Evolutionary conservation across 306 rosid species (phyloP).

Genomic region (Acacia melanoxylon): DNA sequence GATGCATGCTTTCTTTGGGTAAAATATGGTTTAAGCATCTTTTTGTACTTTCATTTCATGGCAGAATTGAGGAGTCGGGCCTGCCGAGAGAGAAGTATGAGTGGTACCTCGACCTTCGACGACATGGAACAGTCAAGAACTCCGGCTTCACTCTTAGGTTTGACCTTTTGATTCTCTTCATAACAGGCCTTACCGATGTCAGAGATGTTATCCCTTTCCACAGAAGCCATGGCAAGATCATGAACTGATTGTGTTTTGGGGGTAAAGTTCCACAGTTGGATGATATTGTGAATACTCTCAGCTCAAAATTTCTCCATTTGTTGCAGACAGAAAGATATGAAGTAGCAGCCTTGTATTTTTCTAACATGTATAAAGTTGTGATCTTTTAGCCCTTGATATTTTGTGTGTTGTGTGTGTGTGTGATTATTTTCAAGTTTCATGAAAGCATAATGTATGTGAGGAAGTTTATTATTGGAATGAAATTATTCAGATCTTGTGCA

Average conservation of each 20-base stretch:
- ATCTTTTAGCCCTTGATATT: neutral
- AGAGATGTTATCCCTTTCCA: slow-evolving; percentile 91
- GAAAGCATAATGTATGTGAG: slow-evolving; percentile 26
- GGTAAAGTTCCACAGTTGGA: slow-evolving; percentile 5
- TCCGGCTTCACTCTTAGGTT: slow-evolving; percentile 82
- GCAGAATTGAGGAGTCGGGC: slow-evolving; percentile 64
- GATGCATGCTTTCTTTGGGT: neutral
- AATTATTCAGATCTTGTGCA: slow-evolving; percentile 22
- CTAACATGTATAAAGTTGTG: neutral
- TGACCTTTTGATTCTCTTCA: slow-evolving; percentile 66
- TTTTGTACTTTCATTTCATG: slow-evolving; percentile 15
- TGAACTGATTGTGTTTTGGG: slow-evolving; percentile 39
- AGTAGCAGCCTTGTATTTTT: neutral
- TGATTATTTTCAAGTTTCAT: neutral
- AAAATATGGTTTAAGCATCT: neutral
- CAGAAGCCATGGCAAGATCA: slow-evolving; percentile 57
- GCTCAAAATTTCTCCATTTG: neutral
- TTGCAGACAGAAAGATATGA: neutral
- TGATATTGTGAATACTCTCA: neutral
- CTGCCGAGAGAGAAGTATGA: slow-evolving; percentile 76
- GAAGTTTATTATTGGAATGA: slow-evolving; percentile 27
- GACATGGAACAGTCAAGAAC: slow-evolving; percentile 78
- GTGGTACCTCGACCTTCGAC: slow-evolving; percentile 89
- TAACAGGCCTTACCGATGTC: slow-evolving; percentile 76
- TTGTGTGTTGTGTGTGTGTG: neutral